These are phyloP conservation scores for Exophiala xenobiotica DNA, from an alignment of 2,329 filamentous ascomycete genomes.

Conservation along the genomic window DNA sequence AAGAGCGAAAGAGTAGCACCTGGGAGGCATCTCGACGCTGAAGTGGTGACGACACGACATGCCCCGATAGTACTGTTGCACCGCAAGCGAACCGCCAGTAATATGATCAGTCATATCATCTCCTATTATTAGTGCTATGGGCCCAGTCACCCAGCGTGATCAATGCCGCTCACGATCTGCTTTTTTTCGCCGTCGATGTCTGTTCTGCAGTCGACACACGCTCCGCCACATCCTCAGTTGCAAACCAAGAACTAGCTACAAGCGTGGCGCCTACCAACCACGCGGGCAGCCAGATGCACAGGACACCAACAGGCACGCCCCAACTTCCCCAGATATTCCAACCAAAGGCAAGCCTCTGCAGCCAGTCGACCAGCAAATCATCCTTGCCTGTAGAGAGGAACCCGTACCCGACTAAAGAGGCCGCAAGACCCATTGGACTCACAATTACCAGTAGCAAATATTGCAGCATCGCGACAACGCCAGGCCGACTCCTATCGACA, in stretches of 20 bases:
- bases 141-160: background rate
- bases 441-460: constrained; percentile 56
- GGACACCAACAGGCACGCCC: constrained; percentile 77
- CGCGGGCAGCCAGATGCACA: constrained; percentile 93
- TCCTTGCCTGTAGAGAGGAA: constrained; percentile 32
- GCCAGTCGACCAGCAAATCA: constrained; percentile 53
- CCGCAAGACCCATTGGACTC: constrained; percentile 58
- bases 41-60: too few species aligned
- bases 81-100: too few species aligned
- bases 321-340: constrained; percentile 90
- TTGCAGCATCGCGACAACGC: constrained; percentile 33
- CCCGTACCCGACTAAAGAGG: constrained; percentile 50
- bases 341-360: constrained; percentile 75
- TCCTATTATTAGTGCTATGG: too few species aligned
- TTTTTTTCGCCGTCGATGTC: background rate
- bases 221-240: background rate
- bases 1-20: too few species aligned
- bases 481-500: constrained; percentile 37
- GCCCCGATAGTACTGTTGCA: too few species aligned
- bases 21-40: too few species aligned
- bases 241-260: constrained; percentile 28
- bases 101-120: too few species aligned
- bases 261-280: constrained; percentile 64
- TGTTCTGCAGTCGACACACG: background rate
- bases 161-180: background rate